These are phyloP conservation scores for Xylariaceae sp. DNA, from an alignment of 2,329 filamentous ascomycete species.

Conservation along the genomic window DNA sequence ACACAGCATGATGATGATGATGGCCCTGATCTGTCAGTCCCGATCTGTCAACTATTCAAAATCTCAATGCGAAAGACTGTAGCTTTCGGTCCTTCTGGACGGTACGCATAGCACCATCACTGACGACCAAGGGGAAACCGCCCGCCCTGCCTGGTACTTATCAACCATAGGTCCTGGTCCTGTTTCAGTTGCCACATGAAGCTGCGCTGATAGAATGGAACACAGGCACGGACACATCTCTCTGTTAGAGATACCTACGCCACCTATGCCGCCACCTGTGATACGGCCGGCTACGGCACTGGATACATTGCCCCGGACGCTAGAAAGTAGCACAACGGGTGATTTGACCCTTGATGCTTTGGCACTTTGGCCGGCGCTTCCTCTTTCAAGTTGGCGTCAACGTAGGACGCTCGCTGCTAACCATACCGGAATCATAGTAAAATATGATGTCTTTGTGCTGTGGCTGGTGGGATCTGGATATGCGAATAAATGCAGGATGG, in stretches of 20 bases:
- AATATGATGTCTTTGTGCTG: not conserved
- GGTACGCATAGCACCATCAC: not conserved
- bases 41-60: not conserved
- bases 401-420: not conserved
- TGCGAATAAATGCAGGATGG: slow-evolving; percentile 17
- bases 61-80: not conserved
- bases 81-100: not conserved
- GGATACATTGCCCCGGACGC: slow-evolving; percentile 12
- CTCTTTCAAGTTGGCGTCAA: not conserved
- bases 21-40: too few species aligned
- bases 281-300: slow-evolving; percentile 25
- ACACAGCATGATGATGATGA: not conserved
- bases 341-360: not conserved
- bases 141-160: not conserved
- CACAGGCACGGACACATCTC: slow-evolving; percentile 15
- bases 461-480: slow-evolving; percentile 7
- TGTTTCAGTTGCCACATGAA: slow-evolving; percentile 19
- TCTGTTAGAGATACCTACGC: slow-evolving; percentile 1
- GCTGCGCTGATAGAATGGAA: slow-evolving; percentile 17
- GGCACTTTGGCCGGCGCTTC: not conserved
- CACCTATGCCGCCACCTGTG: slow-evolving; percentile 16
- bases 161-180: not conserved
- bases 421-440: not conserved
- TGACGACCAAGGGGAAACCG: not conserved
- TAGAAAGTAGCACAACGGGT: slow-evolving; percentile 21